These are phyloP conservation scores for Acer yangbiense DNA, from an alignment of 345 rosid genomes.

Conservation along the genomic window DNA sequence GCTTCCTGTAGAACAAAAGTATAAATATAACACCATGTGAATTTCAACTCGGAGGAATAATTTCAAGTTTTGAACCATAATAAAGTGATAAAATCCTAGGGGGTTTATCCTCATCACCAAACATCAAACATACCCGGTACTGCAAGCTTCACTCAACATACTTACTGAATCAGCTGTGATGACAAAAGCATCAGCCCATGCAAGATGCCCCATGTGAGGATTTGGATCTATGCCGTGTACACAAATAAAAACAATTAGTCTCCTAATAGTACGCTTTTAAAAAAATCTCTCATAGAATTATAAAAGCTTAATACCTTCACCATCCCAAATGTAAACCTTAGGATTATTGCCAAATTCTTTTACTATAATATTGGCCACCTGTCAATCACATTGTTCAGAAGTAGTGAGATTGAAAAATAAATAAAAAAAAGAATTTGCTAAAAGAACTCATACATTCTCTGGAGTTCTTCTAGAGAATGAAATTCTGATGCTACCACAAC, in stretches of 20 bases:
- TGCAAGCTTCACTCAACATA: conserved; percentile 96
- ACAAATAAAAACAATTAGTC: conserved; percentile 17
- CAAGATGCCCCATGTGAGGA: conserved; percentile 92
- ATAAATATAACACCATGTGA: not conserved
- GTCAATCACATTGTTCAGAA: conserved; percentile 17
- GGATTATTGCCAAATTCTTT: conserved; percentile 55
- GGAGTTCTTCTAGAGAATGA: conserved; percentile 90
- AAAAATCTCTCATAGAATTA: not conserved
- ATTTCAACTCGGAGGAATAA: not conserved
- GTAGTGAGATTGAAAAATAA: conserved; percentile 2
- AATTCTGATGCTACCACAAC: conserved; percentile 86
- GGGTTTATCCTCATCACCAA: not conserved
- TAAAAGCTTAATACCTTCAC: conserved; percentile 55
- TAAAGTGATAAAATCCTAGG: not conserved
- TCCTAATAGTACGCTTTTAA: not conserved
- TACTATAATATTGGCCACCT: conserved; percentile 59
- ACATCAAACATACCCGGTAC: conserved; percentile 69
- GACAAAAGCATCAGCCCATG: conserved; percentile 91
- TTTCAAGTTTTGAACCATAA: not conserved
- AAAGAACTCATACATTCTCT: conserved; percentile 39
- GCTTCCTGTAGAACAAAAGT: conserved; percentile 56
- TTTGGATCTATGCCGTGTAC: conserved; percentile 55
- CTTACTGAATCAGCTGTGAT: conserved; percentile 95
- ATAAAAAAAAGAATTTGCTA: not conserved
- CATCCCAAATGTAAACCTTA: conserved; percentile 77